These are phyloP conservation scores for Microcyclosporella mali DNA, from an alignment of 2,329 filamentous ascomycete genomes.

Conservation along the genomic window DNA sequence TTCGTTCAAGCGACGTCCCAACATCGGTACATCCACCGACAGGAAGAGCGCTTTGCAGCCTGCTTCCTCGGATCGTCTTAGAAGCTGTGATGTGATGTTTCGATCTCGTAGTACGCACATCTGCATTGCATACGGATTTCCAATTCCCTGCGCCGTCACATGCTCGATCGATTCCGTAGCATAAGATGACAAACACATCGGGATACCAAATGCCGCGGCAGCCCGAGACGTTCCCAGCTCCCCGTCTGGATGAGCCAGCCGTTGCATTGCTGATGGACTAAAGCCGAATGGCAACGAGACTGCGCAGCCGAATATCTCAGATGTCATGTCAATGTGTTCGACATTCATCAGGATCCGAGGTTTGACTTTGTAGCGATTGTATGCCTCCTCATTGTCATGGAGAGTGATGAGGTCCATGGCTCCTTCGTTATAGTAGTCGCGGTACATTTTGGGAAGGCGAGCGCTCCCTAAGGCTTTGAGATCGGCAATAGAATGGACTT, in stretches of 20 bases:
- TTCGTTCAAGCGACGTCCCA: slow-evolving; percentile 50
- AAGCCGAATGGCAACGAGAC: slow-evolving; percentile 48
- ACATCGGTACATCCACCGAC: slow-evolving; percentile 50
- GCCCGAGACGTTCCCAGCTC: slow-evolving; percentile 46
- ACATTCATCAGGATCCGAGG: slow-evolving; percentile 35
- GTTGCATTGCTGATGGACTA: slow-evolving; percentile 48
- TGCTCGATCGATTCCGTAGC: slow-evolving; percentile 45
- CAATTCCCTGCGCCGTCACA: slow-evolving; percentile 38
- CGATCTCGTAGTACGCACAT: slow-evolving; percentile 49
- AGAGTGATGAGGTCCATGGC: slow-evolving; percentile 30
- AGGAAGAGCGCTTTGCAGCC: slow-evolving; percentile 52
- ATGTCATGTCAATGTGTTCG: slow-evolving; percentile 35
- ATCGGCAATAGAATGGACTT: slow-evolving; percentile 14
- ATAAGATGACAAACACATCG: slow-evolving; percentile 46
- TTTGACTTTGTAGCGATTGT: slow-evolving; percentile 38
- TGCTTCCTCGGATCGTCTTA: slow-evolving; percentile 27
- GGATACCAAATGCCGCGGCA: slow-evolving; percentile 37
- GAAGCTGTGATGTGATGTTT: slow-evolving; percentile 39
- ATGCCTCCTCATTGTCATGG: slow-evolving; percentile 48
- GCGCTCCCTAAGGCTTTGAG: slow-evolving; percentile 10
- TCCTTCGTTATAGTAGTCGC: slow-evolving; percentile 33
- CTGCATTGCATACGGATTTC: slow-evolving; percentile 48
- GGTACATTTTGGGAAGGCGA: slow-evolving; percentile 15
- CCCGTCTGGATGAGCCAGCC: slow-evolving; percentile 48
- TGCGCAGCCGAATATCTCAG: slow-evolving; percentile 39